These are phyloP conservation scores for Chlorophyllum brunneum DNA, from an alignment of 768 basidiomycete genomes.

Conservation along the genomic window DNA sequence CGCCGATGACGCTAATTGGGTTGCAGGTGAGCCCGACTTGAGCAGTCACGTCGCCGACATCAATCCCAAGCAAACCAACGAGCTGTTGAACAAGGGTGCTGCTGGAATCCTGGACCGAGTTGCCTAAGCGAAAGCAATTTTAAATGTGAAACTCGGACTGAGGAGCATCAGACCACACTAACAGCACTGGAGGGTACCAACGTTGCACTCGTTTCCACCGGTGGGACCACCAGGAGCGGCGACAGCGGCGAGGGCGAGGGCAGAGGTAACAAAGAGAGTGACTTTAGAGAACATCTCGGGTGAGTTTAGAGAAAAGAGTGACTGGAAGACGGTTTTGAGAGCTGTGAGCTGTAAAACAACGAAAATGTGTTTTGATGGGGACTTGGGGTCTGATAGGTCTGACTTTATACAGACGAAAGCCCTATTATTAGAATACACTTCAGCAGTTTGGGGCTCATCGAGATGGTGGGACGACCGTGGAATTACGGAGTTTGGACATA, in stretches of 20 bases:
- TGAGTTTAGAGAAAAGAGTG: slow-evolving; percentile 8
- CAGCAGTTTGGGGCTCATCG: too few relatives aligned
- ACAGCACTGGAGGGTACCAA: slow-evolving; percentile 11
- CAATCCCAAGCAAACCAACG: slow-evolving; percentile 5
- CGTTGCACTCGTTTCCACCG: slow-evolving; percentile 7
- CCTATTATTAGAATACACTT: too few relatives aligned
- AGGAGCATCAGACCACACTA: background rate
- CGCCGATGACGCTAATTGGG: slow-evolving; percentile 1
- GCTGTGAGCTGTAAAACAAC: background rate
- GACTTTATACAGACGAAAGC: too few relatives aligned
- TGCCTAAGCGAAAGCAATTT: background rate
- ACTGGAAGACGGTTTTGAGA: background rate
- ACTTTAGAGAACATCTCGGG: slow-evolving; percentile 14
- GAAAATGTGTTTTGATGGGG: background rate
- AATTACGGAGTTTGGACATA: too few relatives aligned
- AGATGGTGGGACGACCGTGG: too few relatives aligned
- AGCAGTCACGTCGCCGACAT: background rate
- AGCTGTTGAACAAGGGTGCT: background rate
- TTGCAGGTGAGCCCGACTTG: slow-evolving; percentile 12
- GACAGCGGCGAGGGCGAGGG: slow-evolving; percentile 10
- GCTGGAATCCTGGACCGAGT: background rate
- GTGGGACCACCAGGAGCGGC: slow-evolving; percentile 8
- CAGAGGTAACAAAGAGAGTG: slow-evolving; percentile 10
- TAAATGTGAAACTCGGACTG: background rate
- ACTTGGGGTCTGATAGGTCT: too few relatives aligned